Base-by-base conservation (phyloP, 305 asterid genomes). In the Ilex paraguariensis region DNA sequence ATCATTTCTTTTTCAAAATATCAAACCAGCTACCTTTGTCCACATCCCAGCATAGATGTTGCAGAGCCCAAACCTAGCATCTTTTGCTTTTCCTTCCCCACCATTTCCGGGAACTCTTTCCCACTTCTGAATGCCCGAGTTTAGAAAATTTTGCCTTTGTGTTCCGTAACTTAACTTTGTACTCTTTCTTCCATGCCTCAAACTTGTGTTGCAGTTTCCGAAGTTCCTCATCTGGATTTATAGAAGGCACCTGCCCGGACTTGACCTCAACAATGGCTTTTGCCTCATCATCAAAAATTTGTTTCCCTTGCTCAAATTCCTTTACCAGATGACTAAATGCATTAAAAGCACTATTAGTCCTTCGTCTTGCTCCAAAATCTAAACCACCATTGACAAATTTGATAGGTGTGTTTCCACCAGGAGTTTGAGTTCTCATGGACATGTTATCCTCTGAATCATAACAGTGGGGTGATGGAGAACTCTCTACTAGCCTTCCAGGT, bases 111-210 rank as follows among this genome's bases (percentile, higher is more conserved):
- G 74, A 65, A 40, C 65, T 87, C 78, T 79, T 85, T 74, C 83
- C 96, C 45, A 76, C 72, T 52, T 90, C 93, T 6, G 63, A 62
- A 51, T 67, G 67, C 56, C 79, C 93, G 69, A 77, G 66, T 70
- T 74, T 84, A 60, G 82, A 79, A 11, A 77, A 76, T 68, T 82
- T 94, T 3, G 65, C 57, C 84, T 81, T 94, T 2, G 84, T 84
- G 58, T 88, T 91, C 80, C 70, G 85, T 56, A 94, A 60, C 69
- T 93, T 80, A 16, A 55, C 69, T 75, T 84, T 88, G 76, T 77
- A 88, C 36, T 90, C 97, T 66, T 83, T 85, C 68, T 82, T 94
- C 96, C 96, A 94, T 1, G 71, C 72, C 71, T 83, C 85, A 59
- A 88, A 90, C 70, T 78, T 73, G 49, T 62, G 73, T 73, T 73